These are phyloP conservation scores for Suillus bovinus DNA, from an alignment of 768 basidiomycete genomes.

Conservation along the genomic window DNA sequence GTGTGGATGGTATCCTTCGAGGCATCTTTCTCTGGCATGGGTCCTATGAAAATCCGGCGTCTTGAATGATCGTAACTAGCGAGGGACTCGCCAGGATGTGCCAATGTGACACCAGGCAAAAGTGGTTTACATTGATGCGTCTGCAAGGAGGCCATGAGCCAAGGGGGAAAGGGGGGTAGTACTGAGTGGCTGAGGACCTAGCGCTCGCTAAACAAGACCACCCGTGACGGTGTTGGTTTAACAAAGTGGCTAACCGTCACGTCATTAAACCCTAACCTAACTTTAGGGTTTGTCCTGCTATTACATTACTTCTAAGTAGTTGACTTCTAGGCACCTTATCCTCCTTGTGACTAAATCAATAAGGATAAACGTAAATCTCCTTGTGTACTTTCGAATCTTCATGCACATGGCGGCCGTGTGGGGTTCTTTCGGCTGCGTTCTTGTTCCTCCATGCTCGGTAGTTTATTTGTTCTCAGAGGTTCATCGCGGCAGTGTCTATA, in stretches of 20 bases:
- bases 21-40: slow-evolving; percentile 67
- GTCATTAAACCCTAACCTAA: slow-evolving; percentile 27
- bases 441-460: no score
- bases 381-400: no score
- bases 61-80: slow-evolving; percentile 32
- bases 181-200: neutral
- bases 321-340: no score
- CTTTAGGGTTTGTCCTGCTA: slow-evolving; percentile 11
- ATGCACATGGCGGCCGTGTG: no score
- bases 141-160: neutral
- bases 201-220: neutral
- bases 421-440: no score
- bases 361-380: no score
- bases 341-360: no score
- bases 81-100: neutral
- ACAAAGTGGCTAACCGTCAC: neutral
- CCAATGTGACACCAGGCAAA: neutral
- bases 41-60: slow-evolving; percentile 71
- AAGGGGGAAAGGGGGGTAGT: neutral
- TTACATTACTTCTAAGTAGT: no score
- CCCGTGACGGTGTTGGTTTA: neutral
- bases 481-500: no score
- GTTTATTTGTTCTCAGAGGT: no score
- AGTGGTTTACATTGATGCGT: neutral
- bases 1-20: slow-evolving; percentile 45